Percentiles rank a stretch among this genome's conserved stretches.
Conservation (phyloP, 257 asterid genomes). For the Hygrophila difformis region DNA sequence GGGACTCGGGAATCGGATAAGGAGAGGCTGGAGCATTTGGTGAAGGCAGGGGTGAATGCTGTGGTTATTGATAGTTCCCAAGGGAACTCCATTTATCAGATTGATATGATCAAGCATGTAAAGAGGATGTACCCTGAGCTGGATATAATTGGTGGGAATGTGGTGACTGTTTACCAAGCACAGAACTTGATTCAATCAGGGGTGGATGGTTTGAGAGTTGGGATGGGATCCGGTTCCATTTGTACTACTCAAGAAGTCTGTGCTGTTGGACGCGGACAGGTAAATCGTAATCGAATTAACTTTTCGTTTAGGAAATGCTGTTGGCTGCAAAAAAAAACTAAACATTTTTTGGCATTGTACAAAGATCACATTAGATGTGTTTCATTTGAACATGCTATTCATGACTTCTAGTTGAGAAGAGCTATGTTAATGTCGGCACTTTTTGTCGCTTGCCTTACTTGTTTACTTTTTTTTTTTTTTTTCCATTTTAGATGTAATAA, state of each 20-base stretch:
- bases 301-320: no score
- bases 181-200: constrained; percentile 82
- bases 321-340: no score
- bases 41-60: constrained; percentile 71
- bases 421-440: not conserved
- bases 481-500: not conserved
- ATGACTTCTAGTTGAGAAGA: no score
- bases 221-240: constrained; percentile 94
- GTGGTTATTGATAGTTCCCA: constrained; percentile 83
- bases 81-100: constrained; percentile 78
- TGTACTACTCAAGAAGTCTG: constrained; percentile 95
- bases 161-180: constrained; percentile 68
- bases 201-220: constrained; percentile 88
- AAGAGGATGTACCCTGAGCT: constrained; percentile 57
- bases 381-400: no score
- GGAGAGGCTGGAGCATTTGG: constrained; percentile 73
- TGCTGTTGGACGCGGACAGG: constrained; percentile 97
- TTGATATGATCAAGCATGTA: constrained; percentile 70
- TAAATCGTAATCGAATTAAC: no score
- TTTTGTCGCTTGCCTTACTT: not conserved
- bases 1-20: constrained; percentile 86
- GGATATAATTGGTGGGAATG: constrained; percentile 86
- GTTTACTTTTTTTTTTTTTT: not conserved
- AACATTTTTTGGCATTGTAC: no score
- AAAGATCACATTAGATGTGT: no score